Evolutionary conservation across 176 grass and related monocot species (phyloP).

Genomic region (Aegilops bicornis): DNA sequence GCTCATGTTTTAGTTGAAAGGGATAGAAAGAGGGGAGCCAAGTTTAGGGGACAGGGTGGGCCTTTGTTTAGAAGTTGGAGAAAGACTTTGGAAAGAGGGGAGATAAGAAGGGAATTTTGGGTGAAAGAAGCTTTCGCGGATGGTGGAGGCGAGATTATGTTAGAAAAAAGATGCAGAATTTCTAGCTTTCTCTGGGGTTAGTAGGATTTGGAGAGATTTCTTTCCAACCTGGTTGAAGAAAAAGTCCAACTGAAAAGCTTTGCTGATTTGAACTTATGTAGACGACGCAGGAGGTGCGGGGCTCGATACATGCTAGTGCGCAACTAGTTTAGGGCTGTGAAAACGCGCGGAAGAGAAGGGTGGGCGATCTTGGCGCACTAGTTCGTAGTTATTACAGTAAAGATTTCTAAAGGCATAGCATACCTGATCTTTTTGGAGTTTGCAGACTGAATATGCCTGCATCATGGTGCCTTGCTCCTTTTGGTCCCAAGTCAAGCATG

Average conservation of each 20-base stretch:
- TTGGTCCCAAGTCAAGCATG: conserved; percentile 38
- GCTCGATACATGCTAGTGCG: conserved; percentile 14
- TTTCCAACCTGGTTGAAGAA: conserved; percentile 37
- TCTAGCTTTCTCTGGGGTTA: conserved; percentile 55
- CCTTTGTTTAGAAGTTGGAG: conserved; percentile 65
- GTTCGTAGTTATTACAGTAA: conserved; percentile 16
- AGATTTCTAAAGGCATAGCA: conserved; percentile 32
- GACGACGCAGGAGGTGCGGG: conserved; percentile 30
- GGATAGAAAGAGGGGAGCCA: conserved; percentile 36
- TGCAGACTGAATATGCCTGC: conserved; percentile 17
- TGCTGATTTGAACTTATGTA: conserved; percentile 45
- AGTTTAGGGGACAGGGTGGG: conserved; percentile 56
- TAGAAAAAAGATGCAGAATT: conserved; percentile 36
- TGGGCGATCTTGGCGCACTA: conserved; percentile 47
- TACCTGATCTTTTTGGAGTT: conserved; percentile 23
- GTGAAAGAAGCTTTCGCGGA: conserved; percentile 53
- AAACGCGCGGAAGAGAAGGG: conserved; percentile 22
- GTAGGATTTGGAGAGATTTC: conserved; percentile 73
- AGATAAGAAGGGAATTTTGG: conserved; percentile 43
- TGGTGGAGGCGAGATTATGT: conserved; percentile 69
- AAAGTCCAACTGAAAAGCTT: conserved; percentile 51
- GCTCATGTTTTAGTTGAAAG: conserved; percentile 50
- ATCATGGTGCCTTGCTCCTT: conserved; percentile 17
- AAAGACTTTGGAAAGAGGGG: conserved; percentile 53
- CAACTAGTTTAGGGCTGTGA: conserved; percentile 33